Percentiles rank a stretch among this genome's conserved stretches.
phyloP scores from a whole-genome alignment of 108 stramenopile species.

The Chaetoceros tenuissimus region DNA sequence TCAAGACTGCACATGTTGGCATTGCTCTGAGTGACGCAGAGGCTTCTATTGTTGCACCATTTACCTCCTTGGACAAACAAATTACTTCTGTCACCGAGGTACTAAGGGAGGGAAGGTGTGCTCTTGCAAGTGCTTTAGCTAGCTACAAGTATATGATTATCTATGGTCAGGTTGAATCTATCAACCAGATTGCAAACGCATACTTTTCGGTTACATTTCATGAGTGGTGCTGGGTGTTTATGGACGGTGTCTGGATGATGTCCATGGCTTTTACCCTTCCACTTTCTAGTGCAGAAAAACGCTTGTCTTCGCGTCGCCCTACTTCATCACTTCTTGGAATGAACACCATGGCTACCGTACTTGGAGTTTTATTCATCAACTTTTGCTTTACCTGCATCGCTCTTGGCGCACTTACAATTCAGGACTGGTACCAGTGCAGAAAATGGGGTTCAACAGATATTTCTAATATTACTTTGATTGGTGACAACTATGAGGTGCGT shows the following conservation, averaged over 20 bases:
- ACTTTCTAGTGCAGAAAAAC: conserved; percentile 30
- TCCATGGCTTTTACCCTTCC: conserved; percentile 54
- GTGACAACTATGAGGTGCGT: conserved; percentile 51
- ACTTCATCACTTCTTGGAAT: conserved; percentile 58
- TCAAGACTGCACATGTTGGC: conserved; percentile 59
- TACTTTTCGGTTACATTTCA: conserved; percentile 39
- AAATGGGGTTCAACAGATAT: conserved; percentile 44
- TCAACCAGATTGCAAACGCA: conserved; percentile 43
- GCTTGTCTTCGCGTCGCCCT: conserved; percentile 40
- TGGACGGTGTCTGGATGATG: conserved; percentile 55
- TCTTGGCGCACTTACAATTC: conserved; percentile 25
- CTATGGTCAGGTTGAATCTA: conserved; percentile 63
- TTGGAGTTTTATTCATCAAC: conserved; percentile 44
- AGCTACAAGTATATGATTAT: conserved; percentile 60
- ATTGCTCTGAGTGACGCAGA: conserved; percentile 61
- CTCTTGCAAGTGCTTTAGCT: conserved; percentile 47
- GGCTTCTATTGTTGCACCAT: conserved; percentile 55
- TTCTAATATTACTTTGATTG: conserved; percentile 24
- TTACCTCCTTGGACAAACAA: conserved; percentile 55
- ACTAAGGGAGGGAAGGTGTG: conserved; percentile 53
- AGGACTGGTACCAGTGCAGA: conserved; percentile 61
- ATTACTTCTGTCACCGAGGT: conserved; percentile 54
- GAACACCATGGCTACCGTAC: conserved; percentile 32
- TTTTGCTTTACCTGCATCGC: conserved; percentile 36
- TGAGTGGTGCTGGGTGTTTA: conserved; percentile 52